Percentiles rank a stretch among this genome's conserved stretches.
Conservation (phyloP, 1,139 yeast species). For the Debaryomycetaceae sp. region DNA sequence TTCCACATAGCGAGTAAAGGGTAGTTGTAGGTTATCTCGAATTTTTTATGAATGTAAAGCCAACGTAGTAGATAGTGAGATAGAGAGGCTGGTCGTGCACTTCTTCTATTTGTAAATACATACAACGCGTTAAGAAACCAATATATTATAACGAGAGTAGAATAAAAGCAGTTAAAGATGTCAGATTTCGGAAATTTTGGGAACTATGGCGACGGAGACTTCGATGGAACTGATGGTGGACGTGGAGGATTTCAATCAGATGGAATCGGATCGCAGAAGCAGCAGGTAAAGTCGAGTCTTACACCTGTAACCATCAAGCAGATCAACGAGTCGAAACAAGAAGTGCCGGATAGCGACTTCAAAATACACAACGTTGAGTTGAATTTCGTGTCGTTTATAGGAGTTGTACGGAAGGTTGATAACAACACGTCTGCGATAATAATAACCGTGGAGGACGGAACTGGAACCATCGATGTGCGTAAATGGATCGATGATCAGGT, state of each 20-base stretch:
- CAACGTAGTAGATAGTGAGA: too few species aligned
- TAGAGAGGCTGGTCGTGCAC: not conserved
- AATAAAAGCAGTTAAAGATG: slow-evolving; percentile 10
- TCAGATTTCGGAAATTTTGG: slow-evolving; percentile 21
- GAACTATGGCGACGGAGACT: slow-evolving; percentile 29
- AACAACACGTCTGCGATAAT: slow-evolving; percentile 53
- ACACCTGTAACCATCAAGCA: slow-evolving; percentile 87
- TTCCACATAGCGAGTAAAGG: too few species aligned
- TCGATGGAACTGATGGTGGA: slow-evolving; percentile 14
- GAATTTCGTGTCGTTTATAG: slow-evolving; percentile 61
- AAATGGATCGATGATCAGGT: slow-evolving; percentile 63
- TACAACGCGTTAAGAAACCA: not conserved
- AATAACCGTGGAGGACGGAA: slow-evolving; percentile 77
- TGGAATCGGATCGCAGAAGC: slow-evolving; percentile 28
- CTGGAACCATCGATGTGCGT: slow-evolving; percentile 70
- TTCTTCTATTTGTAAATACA: not conserved
- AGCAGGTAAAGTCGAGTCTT: slow-evolving; percentile 43
- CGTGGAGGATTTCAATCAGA: slow-evolving; percentile 35
- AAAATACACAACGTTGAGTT: slow-evolving; percentile 60
- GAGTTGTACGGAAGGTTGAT: slow-evolving; percentile 58
- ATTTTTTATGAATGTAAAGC: too few species aligned
- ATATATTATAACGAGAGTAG: not conserved
- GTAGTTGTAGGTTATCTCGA: too few species aligned
- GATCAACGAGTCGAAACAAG: slow-evolving; percentile 62
- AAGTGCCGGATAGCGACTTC: slow-evolving; percentile 74